These are phyloP conservation scores for Tetragonia tetragonoides DNA, from an alignment of 148 eudicot species.

Conservation along the genomic window DNA sequence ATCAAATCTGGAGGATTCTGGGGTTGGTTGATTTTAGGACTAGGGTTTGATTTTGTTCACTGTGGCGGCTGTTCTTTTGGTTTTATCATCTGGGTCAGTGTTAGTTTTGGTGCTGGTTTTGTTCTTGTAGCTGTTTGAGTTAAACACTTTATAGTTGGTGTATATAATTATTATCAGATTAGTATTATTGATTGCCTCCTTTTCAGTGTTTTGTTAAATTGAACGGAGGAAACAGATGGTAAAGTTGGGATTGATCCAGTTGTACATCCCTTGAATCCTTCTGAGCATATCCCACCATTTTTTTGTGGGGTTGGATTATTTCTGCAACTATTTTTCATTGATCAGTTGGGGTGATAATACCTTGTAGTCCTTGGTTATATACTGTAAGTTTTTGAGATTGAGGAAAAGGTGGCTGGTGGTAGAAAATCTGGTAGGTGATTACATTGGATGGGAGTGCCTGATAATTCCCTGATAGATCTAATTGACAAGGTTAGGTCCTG, in stretches of 20 bases:
- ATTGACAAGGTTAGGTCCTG: conserved; percentile 61
- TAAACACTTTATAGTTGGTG: conserved; percentile 23
- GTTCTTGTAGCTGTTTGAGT: conserved; percentile 22
- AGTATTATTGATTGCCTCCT: conserved; percentile 27
- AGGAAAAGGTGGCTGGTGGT: conserved; percentile 21
- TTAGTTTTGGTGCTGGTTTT: conserved; percentile 5
- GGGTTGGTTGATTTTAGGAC: conserved; percentile 30
- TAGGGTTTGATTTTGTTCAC: conserved; percentile 24
- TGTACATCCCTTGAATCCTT: conserved; percentile 13
- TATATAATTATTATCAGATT: conserved; percentile 26
- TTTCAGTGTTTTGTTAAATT: conserved; percentile 27
- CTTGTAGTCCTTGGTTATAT: conserved; percentile 19
- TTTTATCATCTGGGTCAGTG: conserved; percentile 22
- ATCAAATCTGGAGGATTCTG: conserved; percentile 40
- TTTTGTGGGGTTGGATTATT: conserved; percentile 42
- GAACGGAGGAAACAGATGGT: conserved; percentile 23
- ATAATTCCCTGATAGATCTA: conserved; percentile 51
- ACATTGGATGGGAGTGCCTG: conserved; percentile 73
- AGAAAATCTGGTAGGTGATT: conserved; percentile 32
- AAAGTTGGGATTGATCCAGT: conserved; percentile 21
- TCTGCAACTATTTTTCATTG: conserved; percentile 8
- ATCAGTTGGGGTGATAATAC: conserved; percentile 15
- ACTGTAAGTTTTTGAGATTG: conserved; percentile 9
- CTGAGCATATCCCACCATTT: conserved; percentile 43
- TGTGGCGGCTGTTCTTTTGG: conserved; percentile 6